Conservation (phyloP, 2,329 filamentous ascomycete genomes). For the Pseudocercospora musae region DNA sequence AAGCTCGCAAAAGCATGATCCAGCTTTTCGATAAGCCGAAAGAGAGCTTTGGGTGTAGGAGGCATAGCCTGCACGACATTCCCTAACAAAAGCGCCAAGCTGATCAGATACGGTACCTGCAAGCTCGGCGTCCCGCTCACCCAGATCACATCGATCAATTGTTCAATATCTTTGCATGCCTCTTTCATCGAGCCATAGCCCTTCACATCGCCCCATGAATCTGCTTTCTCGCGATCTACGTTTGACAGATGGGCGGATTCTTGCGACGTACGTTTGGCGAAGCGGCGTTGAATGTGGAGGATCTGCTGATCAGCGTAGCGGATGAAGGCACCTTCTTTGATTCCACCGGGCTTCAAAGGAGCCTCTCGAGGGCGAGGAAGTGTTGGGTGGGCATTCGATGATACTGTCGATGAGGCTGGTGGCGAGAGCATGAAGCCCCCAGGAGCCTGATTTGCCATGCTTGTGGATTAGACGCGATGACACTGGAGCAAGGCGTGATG, state of each 20-base stretch:
- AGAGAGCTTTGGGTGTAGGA: slow-evolving; percentile 64
- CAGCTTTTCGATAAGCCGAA: slow-evolving; percentile 70
- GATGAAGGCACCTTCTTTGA: slow-evolving; percentile 58
- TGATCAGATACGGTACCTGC: slow-evolving; percentile 80
- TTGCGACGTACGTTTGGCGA: slow-evolving; percentile 47
- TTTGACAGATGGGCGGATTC: slow-evolving; percentile 17
- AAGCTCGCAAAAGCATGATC: slow-evolving; percentile 81
- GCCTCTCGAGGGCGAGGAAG: slow-evolving; percentile 53
- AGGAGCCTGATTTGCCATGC: slow-evolving; percentile 2
- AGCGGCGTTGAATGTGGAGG: slow-evolving; percentile 50
- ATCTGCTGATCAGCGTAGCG: slow-evolving; percentile 55
- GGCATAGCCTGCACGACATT: slow-evolving; percentile 71
- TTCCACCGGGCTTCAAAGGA: slow-evolving; percentile 54
- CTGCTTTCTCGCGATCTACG: slow-evolving; percentile 35
- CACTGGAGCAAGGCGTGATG: background rate
- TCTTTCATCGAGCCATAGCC: slow-evolving; percentile 65
- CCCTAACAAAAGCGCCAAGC: slow-evolving; percentile 68
- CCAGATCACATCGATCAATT: slow-evolving; percentile 78
- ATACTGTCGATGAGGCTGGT: slow-evolving; percentile 46
- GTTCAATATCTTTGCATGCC: slow-evolving; percentile 70
- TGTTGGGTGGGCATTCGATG: slow-evolving; percentile 33
- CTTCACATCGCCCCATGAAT: slow-evolving; percentile 38
- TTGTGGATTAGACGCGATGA: background rate
- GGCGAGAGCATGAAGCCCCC: slow-evolving; percentile 51
- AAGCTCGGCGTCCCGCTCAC: slow-evolving; percentile 78